Percentiles rank a stretch among this genome's conserved stretches.
Evolutionary conservation across 345 rosid genomes (phyloP).

Genomic region (Salix udensis): DNA sequence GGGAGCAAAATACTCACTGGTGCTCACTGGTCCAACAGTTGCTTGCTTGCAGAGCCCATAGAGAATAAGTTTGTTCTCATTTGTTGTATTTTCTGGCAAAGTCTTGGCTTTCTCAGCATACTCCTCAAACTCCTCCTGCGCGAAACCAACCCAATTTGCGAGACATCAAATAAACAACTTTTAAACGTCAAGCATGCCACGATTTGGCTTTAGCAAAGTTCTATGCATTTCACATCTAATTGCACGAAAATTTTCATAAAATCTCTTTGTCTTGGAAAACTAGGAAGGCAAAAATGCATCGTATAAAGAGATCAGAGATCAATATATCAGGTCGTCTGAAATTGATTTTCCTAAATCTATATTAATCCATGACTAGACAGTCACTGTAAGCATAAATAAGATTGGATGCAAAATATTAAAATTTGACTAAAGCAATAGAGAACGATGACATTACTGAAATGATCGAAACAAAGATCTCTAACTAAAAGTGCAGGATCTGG

Average conservation of each 20-base stretch:
- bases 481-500: background rate
- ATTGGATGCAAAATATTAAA: background rate
- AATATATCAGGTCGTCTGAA: background rate
- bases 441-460: background rate
- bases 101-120: constrained; percentile 61
- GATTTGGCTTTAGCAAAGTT: background rate
- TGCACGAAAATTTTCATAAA: background rate
- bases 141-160: background rate
- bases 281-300: background rate
- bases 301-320: background rate
- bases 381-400: background rate
- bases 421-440: background rate
- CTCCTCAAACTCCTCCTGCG: constrained; percentile 75
- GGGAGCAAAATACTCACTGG: constrained; percentile 39
- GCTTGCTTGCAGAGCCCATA: constrained; percentile 86
- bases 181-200: background rate
- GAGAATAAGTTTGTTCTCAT: constrained; percentile 68
- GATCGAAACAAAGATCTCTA: background rate
- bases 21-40: constrained; percentile 68
- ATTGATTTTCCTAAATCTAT: background rate
- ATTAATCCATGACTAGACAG: background rate
- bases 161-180: background rate
- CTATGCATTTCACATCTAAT: background rate
- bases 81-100: constrained; percentile 51
- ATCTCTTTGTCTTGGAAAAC: background rate